Evolutionary conservation across 2,329 filamentous ascomycete genomes (phyloP), one percentile per base, ranked within the genome.

Genomic region (Microdochium trichocladiopsis): DNA sequence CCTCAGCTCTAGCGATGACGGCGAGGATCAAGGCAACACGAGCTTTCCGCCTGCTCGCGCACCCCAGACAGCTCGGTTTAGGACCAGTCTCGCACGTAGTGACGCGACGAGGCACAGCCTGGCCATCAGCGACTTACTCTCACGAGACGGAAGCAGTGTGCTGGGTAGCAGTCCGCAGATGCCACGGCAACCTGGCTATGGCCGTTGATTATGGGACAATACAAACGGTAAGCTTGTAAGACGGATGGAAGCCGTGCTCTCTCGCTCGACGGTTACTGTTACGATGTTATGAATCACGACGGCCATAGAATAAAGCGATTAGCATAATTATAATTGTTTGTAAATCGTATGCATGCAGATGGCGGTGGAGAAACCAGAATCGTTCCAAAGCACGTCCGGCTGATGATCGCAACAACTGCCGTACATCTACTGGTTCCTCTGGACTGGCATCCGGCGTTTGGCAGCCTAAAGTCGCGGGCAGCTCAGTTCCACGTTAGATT

Each of bases 121-220:
- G 51, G 81, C 83, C 57, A 68, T 83, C 48, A 82, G 77, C 57
- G 74, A 77, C 37, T 65, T 83, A 10, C 66, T 83, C 50, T 81
- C 78, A 8, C 69, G 74, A 36, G 77, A 82, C 36, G 82, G 79
- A 52, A 83, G 80, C 63, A 83, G 79, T 56, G 71, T 78, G 51
- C 69, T 79, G 55, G 74, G 73, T 1, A 80, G 77, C 58, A 83
- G 79, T 58, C 80, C 80, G n/a, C 70, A 72, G 14, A 61, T 72
- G 10, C 69, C 70, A 52, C 69, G 75, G 23, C 62, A 56, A 21
- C 52, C 54, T n/a, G 60, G 57, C 16, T 55, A 57, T 22, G 50
- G 51, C 50, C 61, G 61, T 18, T 45, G 18, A 22, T 4, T 18
- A 22, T 22, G 18, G 12, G 8, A 8, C 8, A n/a, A n/a, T n/a